phyloP scores from a whole-genome alignment of 1,139 yeast genomes.

The Diutina rugosa region DNA sequence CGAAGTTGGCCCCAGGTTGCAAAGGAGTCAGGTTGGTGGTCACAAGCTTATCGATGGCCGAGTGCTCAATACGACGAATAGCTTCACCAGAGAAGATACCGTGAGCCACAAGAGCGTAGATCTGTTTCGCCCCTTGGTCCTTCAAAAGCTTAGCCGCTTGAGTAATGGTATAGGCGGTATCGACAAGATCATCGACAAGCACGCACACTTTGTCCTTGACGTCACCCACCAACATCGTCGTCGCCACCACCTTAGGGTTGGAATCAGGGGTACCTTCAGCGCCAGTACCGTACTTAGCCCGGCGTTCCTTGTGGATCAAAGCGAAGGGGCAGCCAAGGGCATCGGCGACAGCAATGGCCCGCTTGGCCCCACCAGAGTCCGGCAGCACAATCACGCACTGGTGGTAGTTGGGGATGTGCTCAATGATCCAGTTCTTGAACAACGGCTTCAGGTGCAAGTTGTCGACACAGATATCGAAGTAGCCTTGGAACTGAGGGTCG shows the following conservation, averaged over 20 bases:
- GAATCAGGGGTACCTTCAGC: background rate
- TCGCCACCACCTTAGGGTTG: background rate
- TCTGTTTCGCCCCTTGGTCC: constrained; percentile 1
- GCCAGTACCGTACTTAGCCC: background rate
- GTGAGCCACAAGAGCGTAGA: constrained; percentile 2
- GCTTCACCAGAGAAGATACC: constrained; percentile 2
- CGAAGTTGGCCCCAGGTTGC: background rate
- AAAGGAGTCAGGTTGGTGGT: background rate
- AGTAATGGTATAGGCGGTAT: constrained; percentile 1
- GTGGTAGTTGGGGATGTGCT: constrained; percentile 1
- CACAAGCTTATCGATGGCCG: constrained; percentile 1
- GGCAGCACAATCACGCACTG: constrained; percentile 3
- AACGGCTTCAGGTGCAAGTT: constrained; percentile 2
- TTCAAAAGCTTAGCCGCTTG: constrained; percentile 2
- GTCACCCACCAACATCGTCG: constrained; percentile 3
- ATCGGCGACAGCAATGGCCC: constrained; percentile 3
- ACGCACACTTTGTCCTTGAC: constrained; percentile 3
- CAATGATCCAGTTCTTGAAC: constrained; percentile 2
- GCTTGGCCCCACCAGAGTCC: constrained; percentile 3
- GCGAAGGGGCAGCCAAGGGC: constrained; percentile 3
- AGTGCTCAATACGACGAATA: background rate
- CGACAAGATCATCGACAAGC: constrained; percentile 2
- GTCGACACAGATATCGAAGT: constrained; percentile 2
- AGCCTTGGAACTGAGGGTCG: constrained; percentile 3
- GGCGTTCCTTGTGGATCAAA: constrained; percentile 2